A percentile compares a stretch with the other conserved stretches of the same genome.
These are phyloP conservation scores for Rubia occidens DNA, from an alignment of 305 asterid genomes.

Conservation along the genomic window DNA sequence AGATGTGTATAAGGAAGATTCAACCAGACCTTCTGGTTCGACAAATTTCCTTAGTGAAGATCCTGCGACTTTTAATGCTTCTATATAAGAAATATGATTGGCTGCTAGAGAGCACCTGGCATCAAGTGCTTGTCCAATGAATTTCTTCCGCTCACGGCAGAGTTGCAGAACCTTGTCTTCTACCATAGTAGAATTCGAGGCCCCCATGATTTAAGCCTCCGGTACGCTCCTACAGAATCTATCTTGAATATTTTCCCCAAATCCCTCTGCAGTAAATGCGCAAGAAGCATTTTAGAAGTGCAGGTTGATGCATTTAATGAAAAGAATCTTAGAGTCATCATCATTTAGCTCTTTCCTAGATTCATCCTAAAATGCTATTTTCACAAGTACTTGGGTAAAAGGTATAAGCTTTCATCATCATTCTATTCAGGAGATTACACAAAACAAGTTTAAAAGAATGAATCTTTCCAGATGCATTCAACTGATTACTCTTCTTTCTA, in stretches of 20 bases:
- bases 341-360: neutral
- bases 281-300: neutral
- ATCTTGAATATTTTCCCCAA: neutral
- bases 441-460: neutral
- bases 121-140: conserved; percentile 90
- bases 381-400: neutral
- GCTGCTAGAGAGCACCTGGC: conserved; percentile 93
- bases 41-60: conserved; percentile 57
- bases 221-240: conserved; percentile 2
- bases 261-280: neutral
- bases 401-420: neutral
- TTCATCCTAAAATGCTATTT: neutral
- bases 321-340: neutral
- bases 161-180: conserved; percentile 87
- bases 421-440: neutral
- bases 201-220: conserved; percentile 48
- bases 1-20: conserved; percentile 36
- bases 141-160: conserved; percentile 88
- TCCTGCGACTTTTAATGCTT: conserved; percentile 58
- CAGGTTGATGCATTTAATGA: neutral
- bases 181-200: conserved; percentile 66
- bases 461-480: neutral
- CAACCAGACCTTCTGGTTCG: conserved; percentile 55
- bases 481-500: neutral
- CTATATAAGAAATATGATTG: conserved; percentile 71